phyloP scores from a whole-genome alignment of 2,329 filamentous ascomycete genomes.

The Diaporthe sp. region DNA sequence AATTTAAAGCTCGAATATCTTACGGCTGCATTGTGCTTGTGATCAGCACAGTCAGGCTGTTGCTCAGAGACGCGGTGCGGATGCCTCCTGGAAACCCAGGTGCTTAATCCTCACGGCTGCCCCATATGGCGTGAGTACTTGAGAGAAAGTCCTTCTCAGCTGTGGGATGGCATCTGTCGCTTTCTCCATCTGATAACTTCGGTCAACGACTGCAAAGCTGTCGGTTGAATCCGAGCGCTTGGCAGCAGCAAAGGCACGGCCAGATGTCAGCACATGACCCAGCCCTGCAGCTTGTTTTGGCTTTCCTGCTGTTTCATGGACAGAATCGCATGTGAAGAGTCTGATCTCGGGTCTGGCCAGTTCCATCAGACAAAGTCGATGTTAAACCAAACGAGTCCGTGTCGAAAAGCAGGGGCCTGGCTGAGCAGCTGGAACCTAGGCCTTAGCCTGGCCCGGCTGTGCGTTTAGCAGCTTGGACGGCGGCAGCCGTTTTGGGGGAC shows the following conservation, averaged over 20 bases:
- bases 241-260: background rate
- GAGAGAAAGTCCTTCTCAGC: background rate
- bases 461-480: background rate
- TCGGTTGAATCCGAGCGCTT: background rate
- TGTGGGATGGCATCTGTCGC: background rate
- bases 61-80: background rate
- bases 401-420: background rate
- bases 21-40: no score
- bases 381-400: conserved; percentile 1
- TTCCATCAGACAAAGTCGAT: background rate
- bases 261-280: no score
- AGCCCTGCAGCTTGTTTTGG: background rate
- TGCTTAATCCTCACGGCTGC: background rate
- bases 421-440: background rate
- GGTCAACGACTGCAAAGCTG: background rate
- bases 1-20: no score
- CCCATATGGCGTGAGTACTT: no score
- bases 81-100: no score
- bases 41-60: background rate
- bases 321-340: background rate
- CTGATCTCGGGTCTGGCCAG: conserved; percentile 12
- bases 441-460: background rate
- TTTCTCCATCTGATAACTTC: background rate
- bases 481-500: background rate
- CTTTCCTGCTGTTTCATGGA: background rate